These are phyloP conservation scores for Suillus brevipes DNA, from an alignment of 768 basidiomycete species.

Conservation along the genomic window DNA sequence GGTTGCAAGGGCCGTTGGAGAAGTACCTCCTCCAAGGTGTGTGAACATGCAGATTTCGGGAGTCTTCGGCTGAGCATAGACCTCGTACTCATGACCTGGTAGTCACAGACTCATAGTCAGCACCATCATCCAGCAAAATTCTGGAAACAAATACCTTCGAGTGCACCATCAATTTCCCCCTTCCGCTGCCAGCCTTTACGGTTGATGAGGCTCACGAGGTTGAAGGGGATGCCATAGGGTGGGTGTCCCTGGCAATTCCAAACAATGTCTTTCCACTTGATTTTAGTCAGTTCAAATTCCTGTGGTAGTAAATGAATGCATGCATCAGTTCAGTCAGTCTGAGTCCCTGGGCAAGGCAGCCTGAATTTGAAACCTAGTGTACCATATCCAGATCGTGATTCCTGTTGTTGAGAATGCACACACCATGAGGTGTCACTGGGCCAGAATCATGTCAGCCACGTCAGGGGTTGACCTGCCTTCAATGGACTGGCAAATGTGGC, in stretches of 20 bases:
- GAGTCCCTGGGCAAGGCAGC: no score
- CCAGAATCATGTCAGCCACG: background rate
- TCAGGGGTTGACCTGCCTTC: background rate
- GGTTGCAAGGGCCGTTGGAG: background rate
- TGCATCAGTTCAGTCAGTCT: no score
- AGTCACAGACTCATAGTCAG: no score
- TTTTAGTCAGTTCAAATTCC: constrained; percentile 32
- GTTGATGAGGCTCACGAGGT: constrained; percentile 17
- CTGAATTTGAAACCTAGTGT: no score
- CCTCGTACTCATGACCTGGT: background rate
- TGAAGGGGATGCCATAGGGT: constrained; percentile 21
- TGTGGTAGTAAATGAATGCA: constrained; percentile 8
- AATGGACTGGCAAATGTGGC: no score
- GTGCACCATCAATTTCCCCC: constrained; percentile 19
- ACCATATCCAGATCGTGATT: background rate
- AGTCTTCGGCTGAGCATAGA: constrained; percentile 21
- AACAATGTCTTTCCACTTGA: constrained; percentile 25
- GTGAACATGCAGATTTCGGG: constrained; percentile 36
- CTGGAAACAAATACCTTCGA: no score
- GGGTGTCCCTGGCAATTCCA: constrained; percentile 10
- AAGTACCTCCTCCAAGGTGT: constrained; percentile 24
- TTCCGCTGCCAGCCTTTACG: constrained; percentile 25
- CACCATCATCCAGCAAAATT: no score
- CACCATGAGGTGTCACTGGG: background rate
- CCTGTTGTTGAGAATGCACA: background rate